Evolutionary conservation across 352 stramenopile genomes (phyloP), one percentile per base, ranked within the genome.

Genomic region (Globisporangium cystogenes): DNA sequence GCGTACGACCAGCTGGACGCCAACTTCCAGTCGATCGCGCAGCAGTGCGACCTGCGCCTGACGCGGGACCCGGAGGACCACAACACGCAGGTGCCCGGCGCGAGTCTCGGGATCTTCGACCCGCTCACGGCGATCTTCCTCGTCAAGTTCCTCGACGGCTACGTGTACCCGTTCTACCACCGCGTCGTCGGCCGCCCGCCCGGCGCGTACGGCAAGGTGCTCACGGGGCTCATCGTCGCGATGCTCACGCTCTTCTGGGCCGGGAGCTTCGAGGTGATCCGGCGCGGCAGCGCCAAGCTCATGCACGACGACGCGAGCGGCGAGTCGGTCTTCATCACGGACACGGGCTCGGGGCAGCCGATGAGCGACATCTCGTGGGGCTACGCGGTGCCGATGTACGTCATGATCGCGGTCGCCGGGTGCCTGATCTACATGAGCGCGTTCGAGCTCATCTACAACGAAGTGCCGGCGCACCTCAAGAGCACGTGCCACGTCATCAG

Each of bases 381-480:
- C 15, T 90, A 87, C 48, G 83, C 83, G 0, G 65, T 93, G 36
- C 82, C 82, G 1, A 90, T 90, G 70, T 95, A 95, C 63, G 67
- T 93, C 24, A 51, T 91, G 52, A 76, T 81, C 53, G 81, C 81
- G 14, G 71, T 95, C 16, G 82, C 82, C 24, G 84, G 90, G 64
- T 95, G 84, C 52, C 62, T 95, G 49, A 95, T 95, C 67, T 90
- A 95, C 64, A 80, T 92, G 46, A 93, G 77, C 44, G 82, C 84
- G 31, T 95, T 89, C 70, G 84, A 95, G 63, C 59, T 95, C 52
- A 90, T 93, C 53, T 95, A 95, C 79, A 88, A 74, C 51, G 74
- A 93, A 68, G 84, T 95, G 49, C 84, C 84, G 51, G 62, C 91
- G 61, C 86, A 91, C 56, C 68, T 95, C 26, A 95, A 95, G 68